phyloP scores from a whole-genome alignment of 129 eudicot genomes.

The Pseudognaphalium luteoalbum region DNA sequence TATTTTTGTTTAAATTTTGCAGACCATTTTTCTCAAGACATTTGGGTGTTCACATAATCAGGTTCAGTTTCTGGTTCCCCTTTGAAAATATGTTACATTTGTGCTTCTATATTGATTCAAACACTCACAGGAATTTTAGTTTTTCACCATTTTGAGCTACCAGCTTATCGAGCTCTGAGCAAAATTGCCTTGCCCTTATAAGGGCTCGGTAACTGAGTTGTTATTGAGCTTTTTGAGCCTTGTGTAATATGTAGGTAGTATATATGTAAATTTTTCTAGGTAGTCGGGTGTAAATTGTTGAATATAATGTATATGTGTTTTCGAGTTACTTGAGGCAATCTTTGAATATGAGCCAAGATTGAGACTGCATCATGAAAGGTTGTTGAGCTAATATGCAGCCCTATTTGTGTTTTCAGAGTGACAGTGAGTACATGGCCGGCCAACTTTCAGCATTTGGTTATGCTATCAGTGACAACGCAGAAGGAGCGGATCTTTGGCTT shows the following conservation, averaged over 20 bases:
- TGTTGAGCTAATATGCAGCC: background rate
- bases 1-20: constrained; percentile 18
- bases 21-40: constrained; percentile 89
- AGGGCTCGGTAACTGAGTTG: background rate
- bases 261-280: too few species aligned
- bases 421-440: constrained; percentile 98
- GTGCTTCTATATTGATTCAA: too few species aligned
- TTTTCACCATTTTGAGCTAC: too few species aligned
- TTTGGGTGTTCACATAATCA: constrained; percentile 99
- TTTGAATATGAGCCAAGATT: background rate
- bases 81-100: background rate
- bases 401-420: constrained; percentile 62
- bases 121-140: too few species aligned
- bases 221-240: background rate
- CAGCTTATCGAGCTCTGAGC: background rate
- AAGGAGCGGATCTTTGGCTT: constrained; percentile 93
- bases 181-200: background rate
- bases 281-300: too few species aligned
- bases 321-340: background rate
- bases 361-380: background rate
- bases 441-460: constrained; percentile 97
- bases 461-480: constrained; percentile 69
- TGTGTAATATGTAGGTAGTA: too few species aligned
- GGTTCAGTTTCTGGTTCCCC: constrained; percentile 35
- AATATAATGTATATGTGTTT: too few species aligned